phyloP scores from a whole-genome alignment of 371 early-diverging fungal species.

The Mortierella sp. region DNA sequence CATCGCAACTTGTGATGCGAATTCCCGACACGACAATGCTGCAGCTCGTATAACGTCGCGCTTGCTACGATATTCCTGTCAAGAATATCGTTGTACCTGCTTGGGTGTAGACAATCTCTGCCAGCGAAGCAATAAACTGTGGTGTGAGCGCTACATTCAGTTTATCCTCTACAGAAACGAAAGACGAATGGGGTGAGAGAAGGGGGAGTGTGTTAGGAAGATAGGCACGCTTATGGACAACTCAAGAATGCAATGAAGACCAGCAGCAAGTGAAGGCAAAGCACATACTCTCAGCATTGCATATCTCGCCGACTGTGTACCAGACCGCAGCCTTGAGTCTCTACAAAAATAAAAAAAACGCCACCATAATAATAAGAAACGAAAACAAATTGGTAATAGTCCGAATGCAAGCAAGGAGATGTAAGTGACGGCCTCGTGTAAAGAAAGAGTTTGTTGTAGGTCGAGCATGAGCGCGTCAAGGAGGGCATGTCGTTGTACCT shows the following conservation, averaged over 20 bases:
- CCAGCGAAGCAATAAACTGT: slow-evolving; percentile 48
- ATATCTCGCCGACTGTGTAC: slow-evolving; percentile 49
- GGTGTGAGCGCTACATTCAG: slow-evolving; percentile 50
- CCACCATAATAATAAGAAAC: slow-evolving; percentile 4
- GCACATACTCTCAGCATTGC: slow-evolving; percentile 44
- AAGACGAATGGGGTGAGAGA: not conserved
- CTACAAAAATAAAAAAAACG: slow-evolving; percentile 9
- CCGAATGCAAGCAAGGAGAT: not conserved
- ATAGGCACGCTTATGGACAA: no score
- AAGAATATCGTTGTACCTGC: slow-evolving; percentile 24
- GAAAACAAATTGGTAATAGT: not conserved
- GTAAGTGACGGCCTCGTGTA: not conserved
- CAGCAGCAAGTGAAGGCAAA: not conserved
- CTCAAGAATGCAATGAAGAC: not conserved
- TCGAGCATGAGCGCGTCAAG: not conserved
- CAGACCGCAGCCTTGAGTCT: slow-evolving; percentile 51
- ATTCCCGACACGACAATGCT: not conserved
- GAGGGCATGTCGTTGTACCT: slow-evolving; percentile 16
- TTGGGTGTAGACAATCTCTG: slow-evolving; percentile 47
- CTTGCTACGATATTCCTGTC: no score
- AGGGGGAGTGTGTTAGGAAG: not conserved
- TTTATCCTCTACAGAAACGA: slow-evolving; percentile 17
- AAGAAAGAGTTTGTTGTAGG: not conserved
- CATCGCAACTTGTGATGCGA: not conserved
- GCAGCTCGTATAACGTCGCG: not conserved